These are phyloP conservation scores for Melastoma candidum DNA, from an alignment of 441 rosid species.

Conservation along the genomic window DNA sequence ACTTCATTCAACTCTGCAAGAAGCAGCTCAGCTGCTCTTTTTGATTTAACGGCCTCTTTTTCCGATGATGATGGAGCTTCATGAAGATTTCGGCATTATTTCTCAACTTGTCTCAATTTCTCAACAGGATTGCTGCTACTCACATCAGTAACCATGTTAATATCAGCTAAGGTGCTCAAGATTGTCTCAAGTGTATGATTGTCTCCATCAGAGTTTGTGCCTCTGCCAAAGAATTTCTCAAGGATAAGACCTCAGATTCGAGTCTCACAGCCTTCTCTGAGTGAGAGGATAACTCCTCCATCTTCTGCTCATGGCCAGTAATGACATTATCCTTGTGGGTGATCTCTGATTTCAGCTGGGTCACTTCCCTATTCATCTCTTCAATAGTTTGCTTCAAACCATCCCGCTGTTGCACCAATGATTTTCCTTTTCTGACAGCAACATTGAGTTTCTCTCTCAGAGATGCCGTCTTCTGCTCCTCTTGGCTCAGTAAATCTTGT, in stretches of 20 bases:
- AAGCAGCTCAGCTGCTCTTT: slow-evolving; percentile 86
- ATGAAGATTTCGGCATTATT: slow-evolving; percentile 48
- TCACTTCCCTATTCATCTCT: slow-evolving; percentile 57
- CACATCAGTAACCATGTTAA: slow-evolving; percentile 57
- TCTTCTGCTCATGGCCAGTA: slow-evolving; percentile 50
- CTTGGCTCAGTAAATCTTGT: slow-evolving; percentile 63
- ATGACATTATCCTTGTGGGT: slow-evolving; percentile 42
- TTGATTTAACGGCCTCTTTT: slow-evolving; percentile 75
- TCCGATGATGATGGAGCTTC: slow-evolving; percentile 51
- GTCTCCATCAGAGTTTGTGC: slow-evolving; percentile 47
- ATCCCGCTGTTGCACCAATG: slow-evolving; percentile 90
- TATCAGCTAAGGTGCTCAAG: slow-evolving; percentile 39
- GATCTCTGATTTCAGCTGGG: slow-evolving; percentile 61
- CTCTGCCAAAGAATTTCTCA: slow-evolving; percentile 62
- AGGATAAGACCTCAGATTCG: slow-evolving; percentile 51
- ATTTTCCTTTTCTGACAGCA: slow-evolving; percentile 98
- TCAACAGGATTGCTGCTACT: slow-evolving; percentile 41
- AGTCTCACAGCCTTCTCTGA: slow-evolving; percentile 44
- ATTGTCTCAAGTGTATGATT: slow-evolving; percentile 36
- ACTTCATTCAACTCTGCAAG: slow-evolving; percentile 96
- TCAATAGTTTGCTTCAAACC: slow-evolving; percentile 73
- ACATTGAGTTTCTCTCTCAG: slow-evolving; percentile 82
- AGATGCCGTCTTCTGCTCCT: slow-evolving; percentile 85
- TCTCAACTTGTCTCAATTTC: slow-evolving; percentile 55
- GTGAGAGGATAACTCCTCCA: slow-evolving; percentile 46